phyloP scores from a whole-genome alignment of 2,329 filamentous ascomycete genomes.

The Xylaria multiplex region DNA sequence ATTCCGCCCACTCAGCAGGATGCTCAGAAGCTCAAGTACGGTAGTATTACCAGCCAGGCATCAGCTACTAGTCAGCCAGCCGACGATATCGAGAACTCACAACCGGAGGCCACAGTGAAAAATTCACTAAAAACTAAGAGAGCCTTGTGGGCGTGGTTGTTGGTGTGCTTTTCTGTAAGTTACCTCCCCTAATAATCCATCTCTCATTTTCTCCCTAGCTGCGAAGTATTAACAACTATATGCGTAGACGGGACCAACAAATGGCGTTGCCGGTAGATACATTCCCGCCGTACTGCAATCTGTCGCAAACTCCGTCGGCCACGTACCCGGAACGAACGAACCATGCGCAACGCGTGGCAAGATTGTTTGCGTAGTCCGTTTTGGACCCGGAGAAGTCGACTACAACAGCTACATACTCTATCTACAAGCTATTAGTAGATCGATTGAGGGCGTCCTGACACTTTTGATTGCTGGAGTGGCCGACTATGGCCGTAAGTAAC shows the following conservation, averaged over 20 bases:
- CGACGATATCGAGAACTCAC: conserved; percentile 16
- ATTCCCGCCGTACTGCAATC: conserved; percentile 34
- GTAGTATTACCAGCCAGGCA: conserved; percentile 14
- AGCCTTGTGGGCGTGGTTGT: conserved; percentile 33
- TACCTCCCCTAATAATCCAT: background rate
- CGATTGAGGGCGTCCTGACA: conserved; percentile 29
- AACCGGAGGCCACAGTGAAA: conserved; percentile 22
- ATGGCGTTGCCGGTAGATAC: conserved; percentile 32
- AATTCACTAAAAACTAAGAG: conserved; percentile 17
- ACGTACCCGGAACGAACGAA: conserved; percentile 33
- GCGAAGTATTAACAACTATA: background rate
- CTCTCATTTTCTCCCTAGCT: background rate
- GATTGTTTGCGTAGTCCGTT: conserved; percentile 34
- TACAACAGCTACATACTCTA: conserved; percentile 37
- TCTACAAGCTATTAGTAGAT: conserved; percentile 30
- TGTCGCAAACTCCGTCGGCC: conserved; percentile 33
- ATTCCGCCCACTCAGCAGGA: background rate
- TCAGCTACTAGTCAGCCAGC: background rate
- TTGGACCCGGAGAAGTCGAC: conserved; percentile 33
- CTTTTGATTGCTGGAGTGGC: conserved; percentile 33
- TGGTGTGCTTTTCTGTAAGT: conserved; percentile 35
- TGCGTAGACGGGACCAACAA: conserved; percentile 30
- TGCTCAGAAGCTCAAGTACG: conserved; percentile 18
- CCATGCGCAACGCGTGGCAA: conserved; percentile 30
- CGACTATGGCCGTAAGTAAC: conserved; percentile 35